Evolutionary conservation across 345 rosid species (phyloP).

Genomic region (Melaleuca alternifolia): DNA sequence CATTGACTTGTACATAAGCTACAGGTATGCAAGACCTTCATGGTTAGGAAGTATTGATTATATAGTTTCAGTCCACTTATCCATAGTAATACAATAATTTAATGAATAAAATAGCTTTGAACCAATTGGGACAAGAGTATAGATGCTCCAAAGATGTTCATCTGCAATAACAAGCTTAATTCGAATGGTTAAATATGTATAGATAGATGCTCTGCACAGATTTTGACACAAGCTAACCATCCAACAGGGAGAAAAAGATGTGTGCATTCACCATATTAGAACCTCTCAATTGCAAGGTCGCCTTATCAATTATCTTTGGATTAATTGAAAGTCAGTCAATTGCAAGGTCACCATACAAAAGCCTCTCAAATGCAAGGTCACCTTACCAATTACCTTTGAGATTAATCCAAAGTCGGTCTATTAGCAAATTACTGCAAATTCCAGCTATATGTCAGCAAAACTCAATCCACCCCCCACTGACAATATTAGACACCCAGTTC

Average conservation of each 20-base stretch:
- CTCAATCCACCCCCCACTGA: background rate
- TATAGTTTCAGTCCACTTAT: background rate
- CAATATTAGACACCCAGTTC: background rate
- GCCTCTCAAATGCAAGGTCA: background rate
- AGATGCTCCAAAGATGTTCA: background rate
- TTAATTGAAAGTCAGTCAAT: background rate
- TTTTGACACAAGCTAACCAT: background rate
- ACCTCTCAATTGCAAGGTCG: background rate
- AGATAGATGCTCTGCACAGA: background rate
- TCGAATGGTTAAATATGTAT: background rate
- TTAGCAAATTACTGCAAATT: background rate
- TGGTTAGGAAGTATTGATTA: background rate
- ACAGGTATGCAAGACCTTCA: background rate
- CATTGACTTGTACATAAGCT: background rate
- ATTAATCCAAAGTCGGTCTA: background rate
- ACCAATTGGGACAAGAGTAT: background rate
- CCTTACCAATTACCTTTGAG: background rate
- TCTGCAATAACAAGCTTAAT: background rate
- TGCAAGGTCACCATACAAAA: background rate
- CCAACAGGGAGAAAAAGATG: background rate
- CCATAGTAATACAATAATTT: background rate
- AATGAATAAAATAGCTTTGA: background rate
- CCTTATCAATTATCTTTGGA: background rate
- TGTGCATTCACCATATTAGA: background rate
- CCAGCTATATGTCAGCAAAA: background rate